These are phyloP conservation scores for Ensete ventricosum DNA, from an alignment of 176 grass and related monocot species.

Conservation along the genomic window DNA sequence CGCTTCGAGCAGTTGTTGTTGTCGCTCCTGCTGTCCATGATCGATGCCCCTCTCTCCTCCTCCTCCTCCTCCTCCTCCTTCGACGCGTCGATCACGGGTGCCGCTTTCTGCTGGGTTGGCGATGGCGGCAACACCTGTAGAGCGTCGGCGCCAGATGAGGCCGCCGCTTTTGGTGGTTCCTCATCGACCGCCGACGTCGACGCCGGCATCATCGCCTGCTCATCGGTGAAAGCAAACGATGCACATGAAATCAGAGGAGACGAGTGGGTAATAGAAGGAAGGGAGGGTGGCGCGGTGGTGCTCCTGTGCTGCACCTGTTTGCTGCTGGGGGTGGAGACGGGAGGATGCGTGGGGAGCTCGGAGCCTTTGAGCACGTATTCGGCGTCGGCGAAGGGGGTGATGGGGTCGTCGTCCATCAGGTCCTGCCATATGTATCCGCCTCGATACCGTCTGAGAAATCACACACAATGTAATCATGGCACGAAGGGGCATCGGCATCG, in stretches of 20 bases:
- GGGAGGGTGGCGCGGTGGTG: too few species aligned
- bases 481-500: background rate
- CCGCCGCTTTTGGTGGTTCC: background rate
- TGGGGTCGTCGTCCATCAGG: slow-evolving; percentile 54
- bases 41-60: too few species aligned
- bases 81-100: too few species aligned
- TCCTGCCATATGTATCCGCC: slow-evolving; percentile 49
- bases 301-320: too few species aligned
- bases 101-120: slow-evolving; percentile 1
- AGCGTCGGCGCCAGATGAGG: slow-evolving; percentile 1
- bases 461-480: too few species aligned
- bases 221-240: too few species aligned
- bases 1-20: slow-evolving; percentile 7
- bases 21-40: too few species aligned
- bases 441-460: background rate
- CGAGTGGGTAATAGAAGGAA: too few species aligned
- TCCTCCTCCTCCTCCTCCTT: too few species aligned
- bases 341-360: slow-evolving; percentile 24
- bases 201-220: background rate
- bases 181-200: background rate
- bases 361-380: slow-evolving; percentile 66
- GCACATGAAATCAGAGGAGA: too few species aligned
- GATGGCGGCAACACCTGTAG: background rate
- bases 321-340: background rate
- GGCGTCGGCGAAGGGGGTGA: slow-evolving; percentile 52